Base-by-base conservation (phyloP, 202 grass and related monocot genomes). In the Panicum virgatum region DNA sequence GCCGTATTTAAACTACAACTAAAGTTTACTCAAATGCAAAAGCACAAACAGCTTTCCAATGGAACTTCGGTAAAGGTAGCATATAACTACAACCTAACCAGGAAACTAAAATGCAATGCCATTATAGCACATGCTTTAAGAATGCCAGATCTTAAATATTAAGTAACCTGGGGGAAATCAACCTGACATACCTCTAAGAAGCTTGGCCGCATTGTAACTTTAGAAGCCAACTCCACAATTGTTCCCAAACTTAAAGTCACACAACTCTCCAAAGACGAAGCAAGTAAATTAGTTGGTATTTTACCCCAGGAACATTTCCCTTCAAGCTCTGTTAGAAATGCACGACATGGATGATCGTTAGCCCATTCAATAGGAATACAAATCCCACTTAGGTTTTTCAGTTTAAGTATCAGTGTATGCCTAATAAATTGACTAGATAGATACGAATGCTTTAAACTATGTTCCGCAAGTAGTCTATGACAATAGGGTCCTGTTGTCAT, bases 251-350 rank as follows among this genome's bases (percentile, higher is more conserved):
- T 96, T 82, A 99, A 87, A 43, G 80, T 87, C 52, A 92, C 91
- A 68, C 91, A 94, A 75, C 88, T 91, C 65, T 92, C 89, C 85
- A 99, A 87, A 81, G 91, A 94, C 19, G 91, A 96, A 85, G 83
- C 90, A 83, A 96, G 90, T 77, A 92, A 90, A 90, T 80, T 83
- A 81, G 88, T 88, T 12, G 92, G 91, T 87, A 99, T 96, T 85
- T 93, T 91, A 70, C 93, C 96, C 87, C 91, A 96, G 65, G 70
- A 88, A 66, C 92, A 99, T 63, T 93, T 92, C 54, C 96, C 96
- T 90, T 92, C 91, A 88, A 90, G 62, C 77, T 94, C 96, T 98
- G 72, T 47, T 57, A 78, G 80, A 51, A 86, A 78, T 22, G 61
- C 56, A 84, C 37, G 6, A 83, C 66, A 85, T 61, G 45, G 71